phyloP scores from a whole-genome alignment of 805 yeast genomes.

The Candida sakaeoensis region DNA sequence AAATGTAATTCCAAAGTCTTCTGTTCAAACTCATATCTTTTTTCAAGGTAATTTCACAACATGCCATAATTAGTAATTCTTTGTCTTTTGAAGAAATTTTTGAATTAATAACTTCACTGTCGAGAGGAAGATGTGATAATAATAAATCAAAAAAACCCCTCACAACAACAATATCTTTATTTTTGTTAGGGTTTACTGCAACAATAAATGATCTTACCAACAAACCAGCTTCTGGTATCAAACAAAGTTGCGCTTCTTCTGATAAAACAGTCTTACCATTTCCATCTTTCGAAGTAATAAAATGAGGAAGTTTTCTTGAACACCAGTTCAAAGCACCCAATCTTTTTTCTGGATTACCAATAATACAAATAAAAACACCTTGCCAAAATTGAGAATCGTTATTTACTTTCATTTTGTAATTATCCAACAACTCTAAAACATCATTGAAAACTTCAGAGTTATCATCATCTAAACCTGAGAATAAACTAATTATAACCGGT shows the following conservation, averaged over 20 bases:
- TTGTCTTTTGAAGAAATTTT: conserved; percentile 52
- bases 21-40: conserved; percentile 94
- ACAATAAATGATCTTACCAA: conserved; percentile 68
- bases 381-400: conserved; percentile 87
- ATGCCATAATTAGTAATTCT: conserved; percentile 54
- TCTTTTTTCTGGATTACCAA: conserved; percentile 75
- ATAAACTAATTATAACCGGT: conserved; percentile 68
- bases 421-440: conserved; percentile 56
- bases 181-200: conserved; percentile 48
- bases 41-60: conserved; percentile 65
- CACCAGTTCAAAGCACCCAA: conserved; percentile 83
- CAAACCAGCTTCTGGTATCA: conserved; percentile 76
- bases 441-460: conserved; percentile 75
- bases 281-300: conserved; percentile 21
- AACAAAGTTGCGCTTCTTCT: conserved; percentile 55
- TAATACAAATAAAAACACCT: conserved; percentile 66
- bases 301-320: conserved; percentile 58
- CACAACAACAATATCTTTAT: conserved; percentile 61
- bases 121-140: conserved; percentile 61
- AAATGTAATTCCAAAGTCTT: conserved; percentile 88
- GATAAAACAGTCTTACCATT: conserved; percentile 21
- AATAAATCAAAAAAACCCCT: conserved; percentile 86
- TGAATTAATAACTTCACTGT: conserved; percentile 51
- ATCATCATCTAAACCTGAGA: conserved; percentile 92
- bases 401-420: conserved; percentile 50